Evolutionary conservation across 495 filamentous ascomycete species (phyloP).

Genomic region (Poronia punctata): DNA sequence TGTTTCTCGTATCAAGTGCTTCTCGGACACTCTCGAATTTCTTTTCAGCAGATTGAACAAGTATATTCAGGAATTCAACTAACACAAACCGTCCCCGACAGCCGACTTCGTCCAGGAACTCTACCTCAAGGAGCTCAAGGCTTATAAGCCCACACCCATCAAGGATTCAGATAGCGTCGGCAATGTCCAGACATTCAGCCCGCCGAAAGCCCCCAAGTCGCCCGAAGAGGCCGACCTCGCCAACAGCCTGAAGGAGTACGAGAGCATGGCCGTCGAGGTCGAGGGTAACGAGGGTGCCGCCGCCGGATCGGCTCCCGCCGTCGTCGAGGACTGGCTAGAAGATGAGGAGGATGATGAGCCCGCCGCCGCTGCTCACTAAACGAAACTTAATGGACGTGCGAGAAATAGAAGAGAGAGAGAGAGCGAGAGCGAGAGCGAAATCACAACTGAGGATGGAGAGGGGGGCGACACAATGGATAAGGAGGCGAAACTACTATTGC

Average conservation of each 20-base stretch:
- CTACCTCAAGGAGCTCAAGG: constrained; percentile 89
- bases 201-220: constrained; percentile 70
- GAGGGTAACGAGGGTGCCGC: constrained; percentile 65
- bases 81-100: constrained; percentile 25
- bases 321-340: constrained; percentile 43
- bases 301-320: constrained; percentile 27
- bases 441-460: neutral
- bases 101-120: constrained; percentile 95
- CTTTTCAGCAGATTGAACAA: too few relatives aligned
- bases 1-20: neutral
- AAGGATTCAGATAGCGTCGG: constrained; percentile 83
- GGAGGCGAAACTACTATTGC: neutral
- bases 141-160: constrained; percentile 78
- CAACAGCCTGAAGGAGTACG: constrained; percentile 84
- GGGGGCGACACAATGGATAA: neutral
- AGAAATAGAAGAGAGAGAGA: neutral
- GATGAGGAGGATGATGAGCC: constrained; percentile 43
- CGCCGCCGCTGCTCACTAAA: constrained; percentile 31
- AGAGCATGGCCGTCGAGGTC: constrained; percentile 85
- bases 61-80: neutral
- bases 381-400: neutral
- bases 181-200: constrained; percentile 80
- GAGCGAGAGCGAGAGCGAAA: neutral
- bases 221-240: constrained; percentile 91
- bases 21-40: too few relatives aligned